Evolutionary conservation across 306 rosid genomes (phyloP), one percentile per base, ranked within the genome.

Genomic region (Bauhinia variegata): DNA sequence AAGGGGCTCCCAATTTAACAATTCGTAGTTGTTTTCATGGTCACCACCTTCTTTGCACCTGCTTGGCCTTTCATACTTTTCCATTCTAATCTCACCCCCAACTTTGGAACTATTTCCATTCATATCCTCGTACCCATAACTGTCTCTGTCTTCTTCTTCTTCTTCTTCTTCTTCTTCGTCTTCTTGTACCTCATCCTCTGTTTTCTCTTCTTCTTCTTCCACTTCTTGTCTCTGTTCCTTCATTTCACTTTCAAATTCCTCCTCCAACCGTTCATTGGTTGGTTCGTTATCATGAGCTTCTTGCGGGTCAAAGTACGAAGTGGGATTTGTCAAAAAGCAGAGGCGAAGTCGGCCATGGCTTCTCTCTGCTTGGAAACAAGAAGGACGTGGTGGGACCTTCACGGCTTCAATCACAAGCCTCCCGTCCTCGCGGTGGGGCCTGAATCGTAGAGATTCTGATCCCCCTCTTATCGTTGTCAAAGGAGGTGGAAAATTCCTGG

Each of bases 391-490:
- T 38, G 90, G 83, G 66, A 70, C 76, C 84, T 77, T 86, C 19
- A 88, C 85, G 11, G 84, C 89, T 66, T 82, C 75, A 34, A 93
- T 85, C 38, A 93, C 79, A 0, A 93, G 70, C 81, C 96, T 38
- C 42, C 99, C 99, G 17, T 83, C 81, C 60, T 86, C 92, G 0
- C 99, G 84, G 84, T 78, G 96, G 57, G 97, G 87, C 71, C 72
- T 78, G 11, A 93, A 69, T 3, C 69, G 79, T 3, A 89, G 80
- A 71, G 86, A 79, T 33, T 85, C 84, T 3, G 65, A 58, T 14
- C 93, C 97, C 8, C 91, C 97, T 6, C 91, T 86, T 39, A 93
- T 83, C n/a, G 99, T 93, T 44, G 99, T 90, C 84, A 93, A 79
- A 55, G 99, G 99, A 10, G 99, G 99, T 5, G 99, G 99, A 68